Evolutionary conservation across 768 basidiomycete species (phyloP), one percentile per base, ranked within the genome.

Genomic region (Leccinum rimulosum): DNA sequence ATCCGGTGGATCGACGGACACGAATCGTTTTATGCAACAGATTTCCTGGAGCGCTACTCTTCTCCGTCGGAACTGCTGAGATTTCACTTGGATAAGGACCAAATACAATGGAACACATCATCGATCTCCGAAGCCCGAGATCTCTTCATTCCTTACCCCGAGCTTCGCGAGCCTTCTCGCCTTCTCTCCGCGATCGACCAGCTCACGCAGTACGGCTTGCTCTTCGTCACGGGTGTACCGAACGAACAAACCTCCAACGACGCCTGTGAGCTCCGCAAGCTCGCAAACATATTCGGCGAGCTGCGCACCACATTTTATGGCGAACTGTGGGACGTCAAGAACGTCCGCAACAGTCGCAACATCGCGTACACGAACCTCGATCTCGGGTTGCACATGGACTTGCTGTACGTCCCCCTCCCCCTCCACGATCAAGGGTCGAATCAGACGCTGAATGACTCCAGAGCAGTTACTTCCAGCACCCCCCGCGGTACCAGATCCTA

Each of bases 341-440:
- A 87, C 60, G 66, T 86, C 43, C 76, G 73, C 45, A 79, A 91
- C 56, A 90, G 90, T 67, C 82, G 79, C 64, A 99, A 99, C 71
- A 93, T 99, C 57, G 96, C 96, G 4, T 98, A 97, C 71, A 99
- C 96, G 12, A 87, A 94, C 70, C 79, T 97, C 27, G 82, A 91
- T 64, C 79, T 99, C 9, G 95, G 89, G 0, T 70, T 95, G 22
- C 95, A 98, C 68, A 92, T 93, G 89, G 96, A 98, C 75, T 77
- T 98, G 0, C 74, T 90, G 93, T 95, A 68, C 63, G 93, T 80
- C 11, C 36, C n/a, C n/a, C 12, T 4, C 38, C 53, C 25, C 0
- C 36, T 47, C 14, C 28, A 10, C 14, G 9, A 4, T 36, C 3
- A 4, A 43, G 4, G 22, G 3, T 35, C 14, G 36, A 1, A 38